Conservation (phyloP, 2,329 filamentous ascomycete species). For the Cladosporium sp. region DNA sequence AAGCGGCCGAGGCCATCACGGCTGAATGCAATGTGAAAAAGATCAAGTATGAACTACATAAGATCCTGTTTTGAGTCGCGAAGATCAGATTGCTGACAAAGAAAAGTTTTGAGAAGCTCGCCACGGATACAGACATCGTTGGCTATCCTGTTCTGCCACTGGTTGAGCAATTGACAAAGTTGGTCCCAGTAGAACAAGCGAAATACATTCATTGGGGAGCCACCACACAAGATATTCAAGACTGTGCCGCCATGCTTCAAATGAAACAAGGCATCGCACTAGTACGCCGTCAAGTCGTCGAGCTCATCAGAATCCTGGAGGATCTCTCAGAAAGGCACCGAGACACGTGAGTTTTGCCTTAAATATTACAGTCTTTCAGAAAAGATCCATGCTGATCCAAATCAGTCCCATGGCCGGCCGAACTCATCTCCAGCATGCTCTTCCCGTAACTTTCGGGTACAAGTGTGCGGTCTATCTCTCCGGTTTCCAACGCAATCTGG, state of each 20-base stretch:
- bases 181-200: slow-evolving; percentile 22
- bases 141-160: slow-evolving; percentile 30
- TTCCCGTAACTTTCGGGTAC: slow-evolving; percentile 31
- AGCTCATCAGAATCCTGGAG: slow-evolving; percentile 11
- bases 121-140: slow-evolving; percentile 26
- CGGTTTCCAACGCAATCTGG: slow-evolving; percentile 25
- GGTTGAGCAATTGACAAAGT: slow-evolving; percentile 25
- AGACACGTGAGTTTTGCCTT: background rate
- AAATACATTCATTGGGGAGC: slow-evolving; percentile 30
- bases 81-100: too few relatives aligned
- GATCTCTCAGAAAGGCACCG: background rate
- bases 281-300: slow-evolving; percentile 16
- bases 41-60: background rate
- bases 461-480: slow-evolving; percentile 30
- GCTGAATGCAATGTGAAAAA: background rate
- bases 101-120: background rate
- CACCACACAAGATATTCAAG: slow-evolving; percentile 30
- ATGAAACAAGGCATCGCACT: slow-evolving; percentile 22
- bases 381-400: background rate
- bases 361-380: background rate
- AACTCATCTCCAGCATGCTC: slow-evolving; percentile 30
- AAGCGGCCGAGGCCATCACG: slow-evolving; percentile 22
- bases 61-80: too few relatives aligned
- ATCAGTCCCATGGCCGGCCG: slow-evolving; percentile 26
- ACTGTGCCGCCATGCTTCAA: slow-evolving; percentile 26